Evolutionary conservation across 768 basidiomycete genomes (phyloP), one percentile per base, ranked within the genome.

Genomic region (Rhizopogon vulgaris): DNA sequence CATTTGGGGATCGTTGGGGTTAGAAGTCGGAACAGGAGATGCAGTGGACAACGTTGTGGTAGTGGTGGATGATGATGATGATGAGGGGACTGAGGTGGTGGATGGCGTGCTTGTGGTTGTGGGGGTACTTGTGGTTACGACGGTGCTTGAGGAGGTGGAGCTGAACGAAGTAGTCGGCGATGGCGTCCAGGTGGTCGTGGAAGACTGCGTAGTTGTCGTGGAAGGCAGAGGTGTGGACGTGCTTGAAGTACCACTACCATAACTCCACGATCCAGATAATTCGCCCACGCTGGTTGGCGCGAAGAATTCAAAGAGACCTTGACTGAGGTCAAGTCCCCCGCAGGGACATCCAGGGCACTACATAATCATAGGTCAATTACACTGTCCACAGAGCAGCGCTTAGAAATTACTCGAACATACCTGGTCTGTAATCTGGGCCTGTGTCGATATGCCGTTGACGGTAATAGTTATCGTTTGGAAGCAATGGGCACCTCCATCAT

Each of bases 291-390:
- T 47, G 11, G 63, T 42, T 18, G 64, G 54, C 1, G 65, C 77
- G 50, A 80, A 73, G 58, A 60, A 63, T 3, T 61, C 4, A 58
- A 80, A 80, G n/a, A 83, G 71, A 14, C 69, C 70, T 1, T 62
- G 56, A 6, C 73, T 75, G 17, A 80, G 57, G 60, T 82, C 81
- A 17, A 83, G 69, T 39, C 70, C 74, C 36, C 69, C 71, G 3
- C 36, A 43, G 0, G 60, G 49, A 63, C 79, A 79, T 4, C 62
- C 63, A 22, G 54, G 54, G 58, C 78, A 78, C 77, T 77, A 28
- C 3, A 6, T 17, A 12, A 41, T 8, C 38, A 28, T n/a, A 25
- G 17, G 49, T 38, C 28, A 48, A 22, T 48, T 22, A 22, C 37
- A 46, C 32, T 12, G 22, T 3, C 38, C 38, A 51, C 8, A n/a